Conservation (phyloP, 1,284 basidiomycete genomes). For the Apiotrichum gamsii region DNA sequence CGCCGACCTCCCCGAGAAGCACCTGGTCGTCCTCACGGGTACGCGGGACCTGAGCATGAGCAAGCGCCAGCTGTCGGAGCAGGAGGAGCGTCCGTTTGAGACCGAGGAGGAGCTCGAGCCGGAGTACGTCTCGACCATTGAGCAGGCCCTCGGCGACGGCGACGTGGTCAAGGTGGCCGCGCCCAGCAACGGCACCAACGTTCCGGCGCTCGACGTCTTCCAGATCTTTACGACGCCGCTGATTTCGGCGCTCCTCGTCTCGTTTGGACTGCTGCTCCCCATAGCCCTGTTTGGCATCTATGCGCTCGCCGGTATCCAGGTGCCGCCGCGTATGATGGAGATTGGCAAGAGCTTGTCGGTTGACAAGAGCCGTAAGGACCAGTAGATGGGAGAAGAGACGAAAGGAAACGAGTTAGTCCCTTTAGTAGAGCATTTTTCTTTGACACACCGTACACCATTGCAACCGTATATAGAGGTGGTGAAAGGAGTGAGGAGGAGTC, state of each 20-base stretch:
- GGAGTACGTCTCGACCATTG: slow-evolving; percentile 8
- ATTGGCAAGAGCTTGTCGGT: slow-evolving; percentile 44
- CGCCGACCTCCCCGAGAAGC: slow-evolving; percentile 15
- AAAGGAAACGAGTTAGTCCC: neutral
- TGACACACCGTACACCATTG: neutral
- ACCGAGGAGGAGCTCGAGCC: slow-evolving; percentile 9
- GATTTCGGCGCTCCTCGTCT: slow-evolving; percentile 62
- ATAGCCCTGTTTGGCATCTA: slow-evolving; percentile 60
- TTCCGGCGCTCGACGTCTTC: slow-evolving; percentile 56
- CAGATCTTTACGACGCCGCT: slow-evolving; percentile 72
- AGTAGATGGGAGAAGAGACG: slow-evolving; percentile 49
- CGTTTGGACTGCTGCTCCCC: slow-evolving; percentile 66
- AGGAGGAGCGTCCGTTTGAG: neutral
- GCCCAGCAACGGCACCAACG: slow-evolving; percentile 22
- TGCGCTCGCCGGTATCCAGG: slow-evolving; percentile 70
- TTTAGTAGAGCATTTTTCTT: slow-evolving; percentile 6
- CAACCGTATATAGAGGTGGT: neutral
- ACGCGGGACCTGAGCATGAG: slow-evolving; percentile 19
- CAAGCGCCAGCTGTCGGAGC: slow-evolving; percentile 17
- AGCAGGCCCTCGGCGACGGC: slow-evolving; percentile 70
- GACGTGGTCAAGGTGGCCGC: slow-evolving; percentile 73
- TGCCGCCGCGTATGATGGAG: slow-evolving; percentile 47
- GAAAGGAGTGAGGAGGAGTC: neutral
- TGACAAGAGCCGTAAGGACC: slow-evolving; percentile 68
- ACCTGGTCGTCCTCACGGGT: slow-evolving; percentile 39